Evolutionary conservation across 768 basidiomycete genomes (phyloP).

Genomic region (Suillus sp.): DNA sequence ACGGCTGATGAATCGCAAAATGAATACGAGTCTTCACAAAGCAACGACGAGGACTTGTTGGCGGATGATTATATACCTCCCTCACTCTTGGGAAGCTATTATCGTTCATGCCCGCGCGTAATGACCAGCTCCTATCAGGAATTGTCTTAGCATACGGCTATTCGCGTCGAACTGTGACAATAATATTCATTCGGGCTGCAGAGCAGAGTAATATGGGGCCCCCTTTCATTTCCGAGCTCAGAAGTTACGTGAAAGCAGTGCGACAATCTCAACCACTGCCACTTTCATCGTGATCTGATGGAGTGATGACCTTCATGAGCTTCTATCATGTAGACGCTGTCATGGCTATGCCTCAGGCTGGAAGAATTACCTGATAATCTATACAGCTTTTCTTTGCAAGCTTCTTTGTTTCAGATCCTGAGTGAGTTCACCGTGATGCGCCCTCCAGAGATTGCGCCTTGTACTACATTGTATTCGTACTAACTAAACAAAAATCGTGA

Average conservation of each 20-base stretch:
- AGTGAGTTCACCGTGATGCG: neutral
- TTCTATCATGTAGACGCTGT: neutral
- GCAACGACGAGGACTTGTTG: neutral
- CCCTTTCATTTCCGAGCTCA: neutral
- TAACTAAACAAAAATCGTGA: neutral
- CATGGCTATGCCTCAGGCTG: neutral
- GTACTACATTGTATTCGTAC: neutral
- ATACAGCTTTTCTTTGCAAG: neutral
- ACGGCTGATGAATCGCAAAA: neutral
- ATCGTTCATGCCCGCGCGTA: neutral
- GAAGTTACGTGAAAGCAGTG: neutral
- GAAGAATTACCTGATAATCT: neutral
- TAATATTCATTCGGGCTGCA: neutral
- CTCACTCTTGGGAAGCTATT: neutral
- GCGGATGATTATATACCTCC: neutral
- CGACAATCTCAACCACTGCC: neutral
- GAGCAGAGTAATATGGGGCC: neutral
- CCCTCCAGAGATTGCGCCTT: neutral
- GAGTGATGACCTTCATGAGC: neutral
- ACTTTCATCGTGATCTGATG: neutral
- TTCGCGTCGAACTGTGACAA: neutral
- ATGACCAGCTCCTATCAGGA: neutral
- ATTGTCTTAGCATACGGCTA: neutral
- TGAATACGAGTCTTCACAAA: neutral
- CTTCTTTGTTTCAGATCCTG: slow-evolving; percentile 6